Conservation (phyloP, 1,139 yeast species). For the Hemisphaericaspora lyxosophila region DNA sequence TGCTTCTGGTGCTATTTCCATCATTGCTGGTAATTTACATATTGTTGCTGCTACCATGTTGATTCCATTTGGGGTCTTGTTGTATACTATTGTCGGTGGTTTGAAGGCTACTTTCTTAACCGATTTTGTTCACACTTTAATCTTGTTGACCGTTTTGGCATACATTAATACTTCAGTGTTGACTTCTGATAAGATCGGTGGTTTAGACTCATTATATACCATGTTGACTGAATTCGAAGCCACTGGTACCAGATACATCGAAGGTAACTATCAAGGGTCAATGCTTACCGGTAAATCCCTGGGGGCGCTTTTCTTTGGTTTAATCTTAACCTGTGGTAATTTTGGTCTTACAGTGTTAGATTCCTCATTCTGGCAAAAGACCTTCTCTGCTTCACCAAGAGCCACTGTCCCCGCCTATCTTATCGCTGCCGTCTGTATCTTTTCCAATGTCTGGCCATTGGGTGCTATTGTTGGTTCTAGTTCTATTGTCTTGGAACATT, state of each 20-base stretch:
- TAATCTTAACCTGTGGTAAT: constrained; percentile 25
- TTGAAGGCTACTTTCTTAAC: constrained; percentile 37
- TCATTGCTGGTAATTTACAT: constrained; percentile 29
- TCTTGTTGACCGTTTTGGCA: constrained; percentile 28
- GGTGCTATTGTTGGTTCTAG: constrained; percentile 26
- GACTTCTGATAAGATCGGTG: constrained; percentile 23
- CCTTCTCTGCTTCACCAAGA: constrained; percentile 28
- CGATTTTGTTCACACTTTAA: constrained; percentile 30
- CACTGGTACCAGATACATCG: constrained; percentile 17
- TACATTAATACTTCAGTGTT: constrained; percentile 24
- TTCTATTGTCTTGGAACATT: constrained; percentile 20
- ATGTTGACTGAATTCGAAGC: constrained; percentile 15
- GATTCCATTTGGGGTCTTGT: constrained; percentile 32
- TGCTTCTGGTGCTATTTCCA: constrained; percentile 32
- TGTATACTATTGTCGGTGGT: constrained; percentile 37
- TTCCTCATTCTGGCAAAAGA: constrained; percentile 29
- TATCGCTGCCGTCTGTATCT: constrained; percentile 29
- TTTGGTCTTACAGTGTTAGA: constrained; percentile 31
- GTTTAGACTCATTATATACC: constrained; percentile 25
- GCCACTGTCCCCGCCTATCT: constrained; percentile 36
- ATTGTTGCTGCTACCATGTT: constrained; percentile 27
- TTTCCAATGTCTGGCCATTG: constrained; percentile 28
- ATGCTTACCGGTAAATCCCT: constrained; percentile 30
- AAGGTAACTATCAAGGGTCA: constrained; percentile 32
- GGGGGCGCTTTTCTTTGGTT: constrained; percentile 26